Evolutionary conservation across 2,329 filamentous ascomycete species (phyloP), one percentile per base, ranked within the genome.

Genomic region (Fusarium chlamydosporum): DNA sequence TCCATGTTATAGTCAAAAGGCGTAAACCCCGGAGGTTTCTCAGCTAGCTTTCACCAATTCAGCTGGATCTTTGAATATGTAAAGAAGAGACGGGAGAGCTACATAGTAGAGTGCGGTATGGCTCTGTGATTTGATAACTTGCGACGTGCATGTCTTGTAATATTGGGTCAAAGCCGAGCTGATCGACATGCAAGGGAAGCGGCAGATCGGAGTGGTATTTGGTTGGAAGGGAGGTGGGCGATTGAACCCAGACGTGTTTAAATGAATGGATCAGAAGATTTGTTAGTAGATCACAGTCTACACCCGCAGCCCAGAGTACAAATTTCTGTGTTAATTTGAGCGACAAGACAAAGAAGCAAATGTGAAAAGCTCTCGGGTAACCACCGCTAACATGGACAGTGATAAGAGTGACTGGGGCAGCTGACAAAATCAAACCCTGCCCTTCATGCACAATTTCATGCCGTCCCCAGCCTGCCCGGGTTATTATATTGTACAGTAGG

Each of bases 161-260:
- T 52, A 51, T 51, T 51, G 55, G 40, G 38, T 35, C 40, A 52
- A 56, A 53, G 61, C 47, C 56, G 42, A 55, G 51, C 41, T 63
- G 65, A 69, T 68, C 66, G 43, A 50, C 27, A 66, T 66, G 65
- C 61, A 69, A 68, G 66, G 65, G 31, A 68, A 68, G 27, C 27
- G 18, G 11, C 27, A 61, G 42, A 51, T 66, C 37, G 20, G 43
- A 27, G 40, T 46, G 47, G 58, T 40, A 48, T 62, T 48, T 61
- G 35, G 18, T 50, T 51, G 33, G 26, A 57, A 43, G 46, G 47
- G 27, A 55, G 51, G 40, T 53, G 12, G 26, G 23, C 23, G 6
- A 23, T 13, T 45, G 11, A 45, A 23, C 34, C 20, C 23, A 29
- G 56, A 23, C 42, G 33, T 27, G 34, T 51, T n/a, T 20, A 45